A percentile compares a stretch with the other conserved stretches of the same genome.
phyloP scores from a whole-genome alignment of 148 eudicot genomes.

The Diospyros kaki region DNA sequence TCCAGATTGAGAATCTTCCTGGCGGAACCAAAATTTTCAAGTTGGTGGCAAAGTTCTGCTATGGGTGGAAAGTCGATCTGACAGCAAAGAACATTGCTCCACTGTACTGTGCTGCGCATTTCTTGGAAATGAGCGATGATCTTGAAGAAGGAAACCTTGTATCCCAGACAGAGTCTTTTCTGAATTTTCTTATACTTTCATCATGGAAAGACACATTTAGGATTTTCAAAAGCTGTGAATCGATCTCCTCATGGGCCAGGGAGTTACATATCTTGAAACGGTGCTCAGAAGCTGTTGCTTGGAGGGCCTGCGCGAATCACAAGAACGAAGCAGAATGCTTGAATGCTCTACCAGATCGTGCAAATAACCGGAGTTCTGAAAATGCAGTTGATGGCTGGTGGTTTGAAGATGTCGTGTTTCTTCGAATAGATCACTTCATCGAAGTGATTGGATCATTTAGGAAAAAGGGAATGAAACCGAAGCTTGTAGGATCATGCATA shows the following conservation, averaged over 20 bases:
- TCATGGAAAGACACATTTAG: constrained; percentile 49
- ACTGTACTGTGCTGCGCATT: constrained; percentile 39
- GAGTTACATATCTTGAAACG: constrained; percentile 30
- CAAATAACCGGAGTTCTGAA: background rate
- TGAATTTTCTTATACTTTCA: constrained; percentile 35
- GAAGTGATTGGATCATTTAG: constrained; percentile 37
- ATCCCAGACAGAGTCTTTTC: constrained; percentile 33
- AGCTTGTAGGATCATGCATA: constrained; percentile 45
- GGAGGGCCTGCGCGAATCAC: constrained; percentile 35
- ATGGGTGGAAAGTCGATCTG: constrained; percentile 39
- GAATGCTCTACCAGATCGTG: constrained; percentile 8
- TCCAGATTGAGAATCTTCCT: constrained; percentile 32
- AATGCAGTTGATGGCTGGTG: constrained; percentile 34
- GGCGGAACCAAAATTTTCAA: constrained; percentile 42
- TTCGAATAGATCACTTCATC: constrained; percentile 49
- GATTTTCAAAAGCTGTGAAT: constrained; percentile 40
- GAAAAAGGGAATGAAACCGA: constrained; percentile 31
- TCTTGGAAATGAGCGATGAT: constrained; percentile 46
- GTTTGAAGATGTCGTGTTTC: constrained; percentile 42
- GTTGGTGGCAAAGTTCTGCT: constrained; percentile 38
- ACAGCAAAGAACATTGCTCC: constrained; percentile 34
- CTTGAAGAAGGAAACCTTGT: constrained; percentile 35
- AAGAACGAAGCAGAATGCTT: constrained; percentile 12
- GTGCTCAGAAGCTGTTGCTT: constrained; percentile 45
- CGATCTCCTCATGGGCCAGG: constrained; percentile 34